Evolutionary conservation across 2,329 filamentous ascomycete species (phyloP), one percentile per base, ranked within the genome.

Genomic region (Penicillium psychrosexuale): DNA sequence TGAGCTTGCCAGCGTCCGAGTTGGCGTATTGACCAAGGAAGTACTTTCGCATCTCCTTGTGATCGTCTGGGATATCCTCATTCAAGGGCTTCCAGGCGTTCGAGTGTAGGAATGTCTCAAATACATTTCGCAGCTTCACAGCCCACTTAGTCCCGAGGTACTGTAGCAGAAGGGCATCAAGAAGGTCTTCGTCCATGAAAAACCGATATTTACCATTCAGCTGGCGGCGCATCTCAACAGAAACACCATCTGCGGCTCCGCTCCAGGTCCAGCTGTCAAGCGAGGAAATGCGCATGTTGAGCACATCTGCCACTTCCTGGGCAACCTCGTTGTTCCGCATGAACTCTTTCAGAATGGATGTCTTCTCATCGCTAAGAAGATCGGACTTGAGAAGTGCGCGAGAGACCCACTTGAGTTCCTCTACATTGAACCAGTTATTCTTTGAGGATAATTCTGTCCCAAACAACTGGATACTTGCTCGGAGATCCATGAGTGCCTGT

Each of bases 171-270:
- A 84, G 75, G 1, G 79, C 78, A 60, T 84, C 79, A 8, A 84
- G 75, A 19, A 83, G 71, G 57, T 86, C 83, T 60, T 82, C 80
- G 47, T 84, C 80, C 74, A 83, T 82, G 62, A 78, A 84, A 27
- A 84, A 79, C 2, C 82, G 75, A 63, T 85, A 86, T 56, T 82
- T 80, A 3, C 81, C 80, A 59, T 82, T 84, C 34, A 84, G 64
- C 48, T 82, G 78, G 8, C 79, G 76, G 34, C 81, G 75, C 73
- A 80, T 78, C 43, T 80, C 73, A 2, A 84, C 62, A 1, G 75
- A 70, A 8, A 82, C 72, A 4, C 73, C 76, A 5, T 70, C 67
- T 2, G 69, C 63, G 15, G 72, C 73, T n/a, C 22, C 45, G 0
- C 44, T 42, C 81, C 82, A 85, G 12, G 70, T 64, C 82, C 82